phyloP scores from a whole-genome alignment of 2,329 filamentous ascomycete species.

The Drechmeria coniospora region DNA sequence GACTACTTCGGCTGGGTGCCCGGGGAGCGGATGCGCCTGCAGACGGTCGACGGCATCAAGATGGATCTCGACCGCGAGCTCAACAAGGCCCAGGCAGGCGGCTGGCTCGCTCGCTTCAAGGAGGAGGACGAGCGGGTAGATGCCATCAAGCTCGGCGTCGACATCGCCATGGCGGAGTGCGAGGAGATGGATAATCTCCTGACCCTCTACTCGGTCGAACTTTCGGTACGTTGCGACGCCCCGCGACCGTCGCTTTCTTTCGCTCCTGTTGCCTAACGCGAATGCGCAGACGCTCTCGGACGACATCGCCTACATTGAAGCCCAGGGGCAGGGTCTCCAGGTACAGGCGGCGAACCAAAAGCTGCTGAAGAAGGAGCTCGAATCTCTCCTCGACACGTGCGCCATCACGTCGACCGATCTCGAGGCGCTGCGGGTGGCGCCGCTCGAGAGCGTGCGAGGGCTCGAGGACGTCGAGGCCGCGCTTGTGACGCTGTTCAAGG shows the following conservation, averaged over 20 bases:
- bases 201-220: constrained; percentile 85
- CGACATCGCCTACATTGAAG: constrained; percentile 93
- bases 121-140: constrained; percentile 84
- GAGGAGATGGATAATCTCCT: constrained; percentile 91
- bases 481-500: constrained; percentile 72
- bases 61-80: constrained; percentile 74
- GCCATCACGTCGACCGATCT: constrained; percentile 68
- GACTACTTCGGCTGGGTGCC: constrained; percentile 80
- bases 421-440: constrained; percentile 55
- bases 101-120: constrained; percentile 71
- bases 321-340: constrained; percentile 89
- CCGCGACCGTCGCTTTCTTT: neutral
- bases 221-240: constrained; percentile 43
- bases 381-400: constrained; percentile 78
- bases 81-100: constrained; percentile 79
- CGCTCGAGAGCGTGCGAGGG: constrained; percentile 54
- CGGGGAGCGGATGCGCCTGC: constrained; percentile 56
- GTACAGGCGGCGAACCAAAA: constrained; percentile 97
- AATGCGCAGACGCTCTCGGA: constrained; percentile 68
- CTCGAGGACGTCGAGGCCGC: constrained; percentile 65
- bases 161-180: constrained; percentile 83
- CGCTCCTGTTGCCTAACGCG: constrained; percentile 3
- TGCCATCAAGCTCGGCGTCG: constrained; percentile 71
- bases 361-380: constrained; percentile 74
- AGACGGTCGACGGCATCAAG: constrained; percentile 67